Evolutionary conservation across 768 basidiomycete genomes (phyloP).

Genomic region (Leucosporidium creatinivorum): DNA sequence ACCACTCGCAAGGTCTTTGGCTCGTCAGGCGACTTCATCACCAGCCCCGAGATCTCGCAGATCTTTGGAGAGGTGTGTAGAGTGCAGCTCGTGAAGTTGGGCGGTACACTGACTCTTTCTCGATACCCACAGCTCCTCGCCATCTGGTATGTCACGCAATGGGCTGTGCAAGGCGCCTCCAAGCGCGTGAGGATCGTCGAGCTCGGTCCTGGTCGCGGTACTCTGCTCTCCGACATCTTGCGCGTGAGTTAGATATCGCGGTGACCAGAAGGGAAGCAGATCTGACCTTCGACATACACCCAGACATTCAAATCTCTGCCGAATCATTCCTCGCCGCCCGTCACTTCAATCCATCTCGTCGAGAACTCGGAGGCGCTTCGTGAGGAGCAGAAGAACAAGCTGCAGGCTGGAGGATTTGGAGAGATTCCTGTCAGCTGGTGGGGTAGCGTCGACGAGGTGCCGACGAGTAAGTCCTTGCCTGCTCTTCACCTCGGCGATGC

Average conservation of each 20-base stretch:
- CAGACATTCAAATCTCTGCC: constrained; percentile 47
- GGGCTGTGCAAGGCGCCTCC: constrained; percentile 52
- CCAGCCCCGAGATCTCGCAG: constrained; percentile 93
- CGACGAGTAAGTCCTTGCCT: constrained; percentile 40
- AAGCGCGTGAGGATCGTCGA: constrained; percentile 66
- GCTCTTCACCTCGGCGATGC: not conserved
- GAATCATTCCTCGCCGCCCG: constrained; percentile 7
- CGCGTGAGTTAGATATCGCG: constrained; percentile 53
- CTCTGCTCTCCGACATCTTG: constrained; percentile 79
- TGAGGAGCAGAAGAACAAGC: constrained; percentile 24
- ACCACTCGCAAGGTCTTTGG: constrained; percentile 67
- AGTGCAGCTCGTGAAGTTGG: not conserved
- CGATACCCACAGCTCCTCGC: constrained; percentile 59
- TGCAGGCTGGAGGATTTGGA: constrained; percentile 14
- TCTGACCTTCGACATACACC: not conserved
- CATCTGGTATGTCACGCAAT: constrained; percentile 76
- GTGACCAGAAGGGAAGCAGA: too few relatives aligned
- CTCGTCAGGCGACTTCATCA: constrained; percentile 80
- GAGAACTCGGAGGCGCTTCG: constrained; percentile 31
- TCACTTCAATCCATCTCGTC: constrained; percentile 34
- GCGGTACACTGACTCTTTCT: constrained; percentile 40
- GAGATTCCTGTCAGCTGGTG: constrained; percentile 56
- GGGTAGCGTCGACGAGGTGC: constrained; percentile 62
- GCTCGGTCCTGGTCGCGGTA: constrained; percentile 88
- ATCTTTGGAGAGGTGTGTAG: constrained; percentile 84